These are phyloP conservation scores for Phaeodactylum tricornutum DNA, from an alignment of 108 stramenopile species.

Conservation along the genomic window DNA sequence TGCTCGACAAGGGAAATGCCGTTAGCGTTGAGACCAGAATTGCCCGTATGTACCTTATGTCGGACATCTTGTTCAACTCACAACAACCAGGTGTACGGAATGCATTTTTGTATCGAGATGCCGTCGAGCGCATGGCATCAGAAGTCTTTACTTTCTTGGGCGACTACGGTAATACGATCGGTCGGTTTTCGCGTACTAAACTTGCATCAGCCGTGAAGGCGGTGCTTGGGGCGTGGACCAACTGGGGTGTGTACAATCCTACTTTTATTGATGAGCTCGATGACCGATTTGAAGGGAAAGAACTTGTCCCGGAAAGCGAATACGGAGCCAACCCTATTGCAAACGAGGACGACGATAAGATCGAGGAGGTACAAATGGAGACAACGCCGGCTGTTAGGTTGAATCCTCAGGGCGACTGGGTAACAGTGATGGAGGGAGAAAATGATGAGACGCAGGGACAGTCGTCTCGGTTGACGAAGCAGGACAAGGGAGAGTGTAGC, in stretches of 20 bases:
- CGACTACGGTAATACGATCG: conserved; percentile 31
- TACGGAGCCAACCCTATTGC: background rate
- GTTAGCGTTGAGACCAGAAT: conserved; percentile 50
- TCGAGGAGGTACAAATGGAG: background rate
- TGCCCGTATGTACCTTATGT: conserved; percentile 68
- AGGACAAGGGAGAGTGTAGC: conserved; percentile 6
- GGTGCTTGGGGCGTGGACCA: conserved; percentile 75
- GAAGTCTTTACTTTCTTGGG: conserved; percentile 68
- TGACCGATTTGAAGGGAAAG: conserved; percentile 56
- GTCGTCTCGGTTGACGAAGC: conserved; percentile 2
- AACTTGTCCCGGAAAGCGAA: conserved; percentile 14
- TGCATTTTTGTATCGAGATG: conserved; percentile 74
- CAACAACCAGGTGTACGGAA: conserved; percentile 83
- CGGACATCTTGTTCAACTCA: conserved; percentile 81
- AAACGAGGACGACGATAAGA: background rate
- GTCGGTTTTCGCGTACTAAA: conserved; percentile 68
- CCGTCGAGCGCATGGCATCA: conserved; percentile 74
- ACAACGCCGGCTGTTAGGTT: no score
- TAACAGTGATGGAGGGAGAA: no score
- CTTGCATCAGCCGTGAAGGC: conserved; percentile 48
- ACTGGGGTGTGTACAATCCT: conserved; percentile 76
- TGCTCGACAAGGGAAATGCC: conserved; percentile 32
- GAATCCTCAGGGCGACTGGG: no score
- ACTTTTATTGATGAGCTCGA: conserved; percentile 67
- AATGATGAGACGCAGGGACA: background rate